phyloP scores from a whole-genome alignment of 2,329 filamentous ascomycete genomes.

The Ustilaginoidea virens region DNA sequence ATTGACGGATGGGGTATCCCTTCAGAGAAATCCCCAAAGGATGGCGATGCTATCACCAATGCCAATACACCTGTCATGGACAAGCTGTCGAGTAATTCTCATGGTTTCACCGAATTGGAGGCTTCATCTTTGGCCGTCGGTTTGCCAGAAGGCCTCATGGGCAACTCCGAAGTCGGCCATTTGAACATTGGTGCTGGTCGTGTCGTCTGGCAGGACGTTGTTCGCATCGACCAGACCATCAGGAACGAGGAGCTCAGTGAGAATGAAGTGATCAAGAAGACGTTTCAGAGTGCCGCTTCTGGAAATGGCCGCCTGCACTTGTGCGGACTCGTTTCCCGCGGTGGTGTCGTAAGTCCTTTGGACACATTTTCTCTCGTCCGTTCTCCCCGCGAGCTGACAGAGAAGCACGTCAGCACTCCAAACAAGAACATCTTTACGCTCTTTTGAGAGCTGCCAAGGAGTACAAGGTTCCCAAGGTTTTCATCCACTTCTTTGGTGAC shows the following conservation, averaged over 20 bases:
- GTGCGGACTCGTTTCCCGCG: constrained; percentile 82
- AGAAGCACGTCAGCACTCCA: constrained; percentile 49
- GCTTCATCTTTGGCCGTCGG: constrained; percentile 93
- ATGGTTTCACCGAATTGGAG: constrained; percentile 85
- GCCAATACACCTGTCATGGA: constrained; percentile 95
- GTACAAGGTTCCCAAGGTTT: constrained; percentile 75
- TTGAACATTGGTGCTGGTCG: constrained; percentile 95
- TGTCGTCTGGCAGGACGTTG: constrained; percentile 97
- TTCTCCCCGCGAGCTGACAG: neutral
- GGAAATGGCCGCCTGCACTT: constrained; percentile 88
- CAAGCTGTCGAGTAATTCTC: constrained; percentile 63
- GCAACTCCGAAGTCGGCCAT: constrained; percentile 96
- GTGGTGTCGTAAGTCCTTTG: constrained; percentile 67
- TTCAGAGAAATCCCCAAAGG: constrained; percentile 59
- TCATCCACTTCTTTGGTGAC: constrained; percentile 98
- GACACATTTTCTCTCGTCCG: neutral
- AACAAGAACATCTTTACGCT: constrained; percentile 83
- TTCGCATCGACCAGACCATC: constrained; percentile 87
- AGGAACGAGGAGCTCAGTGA: constrained; percentile 69
- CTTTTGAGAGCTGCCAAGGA: constrained; percentile 84
- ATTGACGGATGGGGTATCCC: constrained; percentile 98
- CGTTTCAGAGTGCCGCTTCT: constrained; percentile 65
- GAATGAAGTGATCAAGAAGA: constrained; percentile 60
- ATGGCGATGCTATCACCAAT: constrained; percentile 90
- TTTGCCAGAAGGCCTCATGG: constrained; percentile 93